A percentile compares a stretch with the other conserved stretches of the same genome.
Evolutionary conservation across 495 filamentous ascomycete species (phyloP).

Genomic region (Letharia columbiana): DNA sequence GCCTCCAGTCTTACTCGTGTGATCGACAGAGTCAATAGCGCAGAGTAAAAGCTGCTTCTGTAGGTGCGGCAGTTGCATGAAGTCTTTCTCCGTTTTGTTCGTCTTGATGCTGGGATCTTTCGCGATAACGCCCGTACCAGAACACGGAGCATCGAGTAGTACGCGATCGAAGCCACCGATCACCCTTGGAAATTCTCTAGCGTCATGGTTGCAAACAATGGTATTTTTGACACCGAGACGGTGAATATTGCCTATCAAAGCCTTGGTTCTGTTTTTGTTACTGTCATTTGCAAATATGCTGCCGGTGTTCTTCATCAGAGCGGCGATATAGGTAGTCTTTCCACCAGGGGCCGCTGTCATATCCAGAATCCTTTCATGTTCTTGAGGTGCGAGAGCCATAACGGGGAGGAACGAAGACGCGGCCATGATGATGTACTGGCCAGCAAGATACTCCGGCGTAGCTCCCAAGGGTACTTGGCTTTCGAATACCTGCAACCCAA

Average conservation of each 20-base stretch:
- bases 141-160: slow-evolving; percentile 73
- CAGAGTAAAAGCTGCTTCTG: slow-evolving; percentile 90
- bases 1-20: slow-evolving; percentile 75
- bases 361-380: slow-evolving; percentile 80
- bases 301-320: slow-evolving; percentile 97
- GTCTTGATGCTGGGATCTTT: slow-evolving; percentile 96
- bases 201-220: slow-evolving; percentile 90
- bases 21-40: slow-evolving; percentile 90
- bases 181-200: slow-evolving; percentile 74
- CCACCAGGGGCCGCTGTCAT: slow-evolving; percentile 98
- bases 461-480: slow-evolving; percentile 90
- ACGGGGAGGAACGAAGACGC: slow-evolving; percentile 95
- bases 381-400: slow-evolving; percentile 92
- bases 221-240: slow-evolving; percentile 89
- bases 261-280: slow-evolving; percentile 86
- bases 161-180: slow-evolving; percentile 91
- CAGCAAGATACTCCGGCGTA: slow-evolving; percentile 93
- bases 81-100: slow-evolving; percentile 91
- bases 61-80: slow-evolving; percentile 80
- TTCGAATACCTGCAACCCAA: slow-evolving; percentile 93
- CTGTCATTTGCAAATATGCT: slow-evolving; percentile 94
- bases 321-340: slow-evolving; percentile 94
- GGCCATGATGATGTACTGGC: slow-evolving; percentile 95
- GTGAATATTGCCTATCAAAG: slow-evolving; percentile 96
- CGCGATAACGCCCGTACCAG: slow-evolving; percentile 81